Base-by-base conservation (phyloP, 2,329 filamentous ascomycete species). In the Aspergillus ochraceoroseus region DNA sequence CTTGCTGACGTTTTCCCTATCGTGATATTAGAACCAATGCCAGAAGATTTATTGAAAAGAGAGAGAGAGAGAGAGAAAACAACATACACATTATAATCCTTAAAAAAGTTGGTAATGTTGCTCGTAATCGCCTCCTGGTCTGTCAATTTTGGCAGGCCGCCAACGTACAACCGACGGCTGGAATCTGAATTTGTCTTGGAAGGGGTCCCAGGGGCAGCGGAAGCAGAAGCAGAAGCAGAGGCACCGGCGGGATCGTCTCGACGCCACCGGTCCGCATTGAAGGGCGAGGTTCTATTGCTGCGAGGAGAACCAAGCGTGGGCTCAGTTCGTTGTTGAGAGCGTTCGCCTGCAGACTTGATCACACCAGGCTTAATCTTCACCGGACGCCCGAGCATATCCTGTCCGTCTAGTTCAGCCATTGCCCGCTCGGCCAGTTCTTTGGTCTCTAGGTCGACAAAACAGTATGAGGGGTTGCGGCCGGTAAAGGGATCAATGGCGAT, bases 401-500 rank as follows among this genome's bases (percentile, higher is more conserved):
- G 68, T 12, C 74, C 74, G 40, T 76, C 68, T 29, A 86, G 65
- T 8, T 72, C 66, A n/a, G 62, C 55, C 58, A 85, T 77, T 1
- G 78, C 79, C 1, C 61, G 60, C 3, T 76, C 69, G 2, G 82
- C 82, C 19, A 77, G 68, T 18, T 76, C 75, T 31, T 71, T 70
- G 32, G 70, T 72, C 31, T 63, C 61, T 42, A 87, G 76, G 54
- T 87, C 82, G 31, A 86, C 76, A 52, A 87, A 87, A 66, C 82
- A 87, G 65, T 85, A 86, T 25, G 80, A 82, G 0, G 82, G 82
- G 58, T 86, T 87, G 30, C 82, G 72, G 27, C 74, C 77, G 19
- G 76, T 82, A 59, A 83, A 77, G 1, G 80, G 75, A 53, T 87
- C 82, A 38, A 83, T 72, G 1, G 80, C 80, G 52, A 87, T 82